Evolutionary conservation across 169 alveolate genomes (phyloP).

Genomic region (Perkinsus olseni): DNA sequence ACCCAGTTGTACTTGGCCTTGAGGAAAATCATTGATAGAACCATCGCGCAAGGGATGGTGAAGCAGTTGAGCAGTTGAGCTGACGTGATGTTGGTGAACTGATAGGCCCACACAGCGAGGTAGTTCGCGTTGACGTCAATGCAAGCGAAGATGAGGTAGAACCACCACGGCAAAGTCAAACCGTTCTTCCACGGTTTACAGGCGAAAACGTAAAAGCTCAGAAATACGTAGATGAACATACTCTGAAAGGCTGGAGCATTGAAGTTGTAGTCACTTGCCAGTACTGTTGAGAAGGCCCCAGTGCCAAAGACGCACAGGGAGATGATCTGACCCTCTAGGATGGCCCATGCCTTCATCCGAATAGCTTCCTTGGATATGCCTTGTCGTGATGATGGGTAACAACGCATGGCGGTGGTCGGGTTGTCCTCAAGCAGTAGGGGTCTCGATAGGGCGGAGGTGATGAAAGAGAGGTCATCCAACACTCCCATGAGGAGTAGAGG

Average conservation of each 20-base stretch:
- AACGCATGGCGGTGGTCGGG: not conserved
- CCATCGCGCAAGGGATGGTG: not conserved
- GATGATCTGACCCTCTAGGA: not conserved
- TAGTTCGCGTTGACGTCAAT: not conserved
- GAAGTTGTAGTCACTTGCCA: not conserved
- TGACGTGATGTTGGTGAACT: not conserved
- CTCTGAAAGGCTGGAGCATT: not conserved
- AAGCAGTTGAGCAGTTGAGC: not conserved
- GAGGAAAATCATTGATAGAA: not conserved
- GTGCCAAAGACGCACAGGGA: not conserved
- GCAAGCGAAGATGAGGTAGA: not conserved
- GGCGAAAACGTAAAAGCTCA: not conserved
- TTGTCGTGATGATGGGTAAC: not conserved
- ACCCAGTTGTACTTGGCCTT: not conserved
- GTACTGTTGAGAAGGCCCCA: not conserved
- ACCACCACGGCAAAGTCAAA: not conserved
- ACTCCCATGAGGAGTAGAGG: not conserved
- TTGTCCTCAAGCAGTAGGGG: not conserved
- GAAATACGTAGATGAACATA: not conserved
- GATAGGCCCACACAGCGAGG: not conserved
- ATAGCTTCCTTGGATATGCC: not conserved
- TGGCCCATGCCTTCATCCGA: not conserved
- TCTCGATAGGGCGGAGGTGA: not conserved
- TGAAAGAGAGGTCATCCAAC: not conserved
- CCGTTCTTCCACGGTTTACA: not conserved